Evolutionary conservation across 139 green algal genomes (phyloP).

Genomic region (Limnomonas spitsbergensis): DNA sequence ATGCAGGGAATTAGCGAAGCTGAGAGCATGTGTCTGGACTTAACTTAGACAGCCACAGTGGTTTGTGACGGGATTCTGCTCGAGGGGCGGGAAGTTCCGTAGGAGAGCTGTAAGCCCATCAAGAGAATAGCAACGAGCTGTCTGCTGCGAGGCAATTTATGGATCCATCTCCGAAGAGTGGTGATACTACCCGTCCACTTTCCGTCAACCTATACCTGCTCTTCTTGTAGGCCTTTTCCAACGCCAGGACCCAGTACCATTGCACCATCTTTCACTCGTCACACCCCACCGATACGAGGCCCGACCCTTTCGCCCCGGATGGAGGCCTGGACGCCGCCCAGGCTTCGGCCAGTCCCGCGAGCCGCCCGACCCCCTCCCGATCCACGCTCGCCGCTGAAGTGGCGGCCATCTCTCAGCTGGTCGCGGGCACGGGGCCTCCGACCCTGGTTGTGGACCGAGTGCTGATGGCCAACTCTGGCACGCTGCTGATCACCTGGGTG

Average conservation of each 20-base stretch:
- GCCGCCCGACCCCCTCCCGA: neutral
- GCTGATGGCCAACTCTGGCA: slow-evolving; percentile 20
- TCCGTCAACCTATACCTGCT: too few species aligned
- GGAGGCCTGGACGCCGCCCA: slow-evolving; percentile 10
- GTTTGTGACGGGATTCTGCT: too few species aligned
- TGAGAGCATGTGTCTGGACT: too few species aligned
- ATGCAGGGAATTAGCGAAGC: too few species aligned
- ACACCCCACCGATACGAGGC: slow-evolving; percentile 30
- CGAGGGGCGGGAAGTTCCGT: too few species aligned
- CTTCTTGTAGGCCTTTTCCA: slow-evolving; percentile 28
- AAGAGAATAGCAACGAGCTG: too few species aligned
- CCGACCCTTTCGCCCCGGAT: slow-evolving; percentile 18
- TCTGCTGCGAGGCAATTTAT: too few species aligned
- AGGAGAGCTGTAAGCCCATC: too few species aligned
- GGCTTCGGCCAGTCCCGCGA: neutral
- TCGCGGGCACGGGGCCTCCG: neutral
- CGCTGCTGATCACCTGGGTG: slow-evolving; percentile 39
- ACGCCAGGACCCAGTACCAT: slow-evolving; percentile 32
- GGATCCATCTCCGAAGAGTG: too few species aligned
- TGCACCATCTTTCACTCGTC: slow-evolving; percentile 40
- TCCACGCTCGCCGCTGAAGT: neutral
- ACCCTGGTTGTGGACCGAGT: slow-evolving; percentile 31
- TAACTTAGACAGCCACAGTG: too few species aligned
- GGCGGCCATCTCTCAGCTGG: slow-evolving; percentile 6
- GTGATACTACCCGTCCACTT: too few species aligned